Evolutionary conservation across 1,284 basidiomycete species (phyloP).

Genomic region (Grifola frondosa): DNA sequence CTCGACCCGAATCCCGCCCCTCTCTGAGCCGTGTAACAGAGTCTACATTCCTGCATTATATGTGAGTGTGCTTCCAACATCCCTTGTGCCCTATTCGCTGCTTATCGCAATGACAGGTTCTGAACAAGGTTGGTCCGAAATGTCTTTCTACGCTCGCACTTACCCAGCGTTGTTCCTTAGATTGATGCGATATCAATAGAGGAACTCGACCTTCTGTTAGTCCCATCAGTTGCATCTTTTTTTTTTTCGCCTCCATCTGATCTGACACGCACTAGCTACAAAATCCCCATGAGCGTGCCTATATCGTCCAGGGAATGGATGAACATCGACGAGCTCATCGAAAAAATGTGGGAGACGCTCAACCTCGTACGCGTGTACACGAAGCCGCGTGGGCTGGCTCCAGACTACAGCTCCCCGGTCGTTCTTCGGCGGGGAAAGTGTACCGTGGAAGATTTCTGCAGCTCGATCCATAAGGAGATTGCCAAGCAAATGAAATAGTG

Average conservation of each 20-base stretch:
- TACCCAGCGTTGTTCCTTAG: too few species aligned
- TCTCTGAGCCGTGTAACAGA: slow-evolving; percentile 41
- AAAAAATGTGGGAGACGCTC: slow-evolving; percentile 88
- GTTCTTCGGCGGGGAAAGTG: slow-evolving; percentile 78
- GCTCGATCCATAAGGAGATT: slow-evolving; percentile 87
- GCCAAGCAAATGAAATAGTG: slow-evolving; percentile 92
- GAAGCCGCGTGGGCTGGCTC: slow-evolving; percentile 87
- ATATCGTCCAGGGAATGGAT: slow-evolving; percentile 93
- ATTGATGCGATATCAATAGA: slow-evolving; percentile 99
- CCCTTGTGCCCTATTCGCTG: background rate
- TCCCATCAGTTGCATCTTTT: slow-evolving; percentile 35
- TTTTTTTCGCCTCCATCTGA: background rate
- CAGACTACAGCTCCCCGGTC: slow-evolving; percentile 84
- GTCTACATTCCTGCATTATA: slow-evolving; percentile 94
- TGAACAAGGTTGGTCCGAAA: slow-evolving; percentile 88
- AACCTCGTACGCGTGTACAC: slow-evolving; percentile 94
- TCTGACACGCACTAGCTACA: slow-evolving; percentile 59
- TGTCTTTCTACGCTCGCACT: too few species aligned
- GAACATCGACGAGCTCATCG: slow-evolving; percentile 94
- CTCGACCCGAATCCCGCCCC: slow-evolving; percentile 6
- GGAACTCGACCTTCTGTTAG: slow-evolving; percentile 93
- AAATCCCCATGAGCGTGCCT: slow-evolving; percentile 95
- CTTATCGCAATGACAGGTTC: slow-evolving; percentile 44
- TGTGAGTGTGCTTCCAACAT: slow-evolving; percentile 45
- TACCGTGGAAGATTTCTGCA: slow-evolving; percentile 91